A percentile compares a stretch with the other conserved stretches of the same genome.
Conservation (phyloP, 192 early-diverging fungal genomes). For the Coemansia sp. region DNA sequence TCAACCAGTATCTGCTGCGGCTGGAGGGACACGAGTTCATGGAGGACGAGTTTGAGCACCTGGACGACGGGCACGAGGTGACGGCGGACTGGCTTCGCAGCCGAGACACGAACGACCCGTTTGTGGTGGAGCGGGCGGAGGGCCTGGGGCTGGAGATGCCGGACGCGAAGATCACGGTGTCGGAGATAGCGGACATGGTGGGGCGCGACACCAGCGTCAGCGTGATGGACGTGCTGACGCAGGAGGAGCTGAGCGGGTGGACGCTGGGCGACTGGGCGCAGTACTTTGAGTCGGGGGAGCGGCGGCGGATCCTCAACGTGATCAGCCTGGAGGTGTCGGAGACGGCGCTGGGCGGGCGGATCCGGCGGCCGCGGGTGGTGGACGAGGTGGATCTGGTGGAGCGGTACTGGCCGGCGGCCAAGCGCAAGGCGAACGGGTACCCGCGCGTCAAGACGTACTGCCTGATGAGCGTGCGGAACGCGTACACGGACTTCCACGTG, state of each 20-base stretch:
- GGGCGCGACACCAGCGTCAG: conserved; percentile 71
- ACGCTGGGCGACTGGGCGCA: conserved; percentile 79
- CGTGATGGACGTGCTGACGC: conserved; percentile 89
- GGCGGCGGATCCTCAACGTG: conserved; percentile 76
- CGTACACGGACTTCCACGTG: conserved; percentile 89
- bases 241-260: conserved; percentile 73
- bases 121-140: conserved; percentile 63
- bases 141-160: conserved; percentile 87
- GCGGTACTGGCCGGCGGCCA: conserved; percentile 71
- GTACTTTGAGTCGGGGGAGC: conserved; percentile 62
- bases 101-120: conserved; percentile 67
- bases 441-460: conserved; percentile 90
- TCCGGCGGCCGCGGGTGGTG: conserved; percentile 75
- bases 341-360: conserved; percentile 59
- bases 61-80: conserved; percentile 58
- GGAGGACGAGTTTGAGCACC: conserved; percentile 60
- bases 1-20: conserved; percentile 75
- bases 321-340: conserved; percentile 83
- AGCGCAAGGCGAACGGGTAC: conserved; percentile 63
- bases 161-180: conserved; percentile 53
- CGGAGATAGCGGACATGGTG: conserved; percentile 54
- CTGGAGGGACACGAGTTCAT: conserved; percentile 65
- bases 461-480: conserved; percentile 87
- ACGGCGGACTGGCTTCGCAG: conserved; percentile 62
- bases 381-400: conserved; percentile 87